phyloP scores from a whole-genome alignment of 2,329 filamentous ascomycete genomes.

The Penicillium occitanis region DNA sequence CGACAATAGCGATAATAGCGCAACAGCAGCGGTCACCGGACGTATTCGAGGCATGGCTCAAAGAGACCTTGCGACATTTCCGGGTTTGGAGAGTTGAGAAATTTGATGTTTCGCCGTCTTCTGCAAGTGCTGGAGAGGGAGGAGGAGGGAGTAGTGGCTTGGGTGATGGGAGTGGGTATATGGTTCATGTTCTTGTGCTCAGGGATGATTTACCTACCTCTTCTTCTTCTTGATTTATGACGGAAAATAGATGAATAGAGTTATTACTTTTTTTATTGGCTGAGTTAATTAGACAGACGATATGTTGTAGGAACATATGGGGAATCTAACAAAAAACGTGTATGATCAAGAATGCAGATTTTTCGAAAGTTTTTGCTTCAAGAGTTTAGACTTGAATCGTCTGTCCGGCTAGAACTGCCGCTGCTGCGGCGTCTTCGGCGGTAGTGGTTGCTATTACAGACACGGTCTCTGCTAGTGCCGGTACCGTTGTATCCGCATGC shows the following conservation, averaged over 20 bases:
- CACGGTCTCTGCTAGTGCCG: background rate
- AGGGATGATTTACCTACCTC: constrained; percentile 27
- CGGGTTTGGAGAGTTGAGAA: constrained; percentile 70
- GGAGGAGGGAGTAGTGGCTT: constrained; percentile 46
- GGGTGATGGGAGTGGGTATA: constrained; percentile 68
- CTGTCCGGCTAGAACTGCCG: constrained; percentile 10
- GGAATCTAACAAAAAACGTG: constrained; percentile 19
- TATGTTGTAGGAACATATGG: constrained; percentile 18
- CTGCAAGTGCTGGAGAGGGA: background rate
- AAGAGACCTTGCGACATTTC: constrained; percentile 66
- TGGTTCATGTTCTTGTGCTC: constrained; percentile 75
- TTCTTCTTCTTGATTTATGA: background rate
- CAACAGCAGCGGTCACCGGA: constrained; percentile 85
- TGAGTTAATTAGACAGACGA: background rate
- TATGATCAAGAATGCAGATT: background rate
- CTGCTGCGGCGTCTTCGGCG: constrained; percentile 16
- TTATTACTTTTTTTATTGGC: background rate
- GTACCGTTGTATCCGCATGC: constrained; percentile 21
- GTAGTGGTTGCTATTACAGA: background rate
- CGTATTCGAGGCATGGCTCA: constrained; percentile 81
- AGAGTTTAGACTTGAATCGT: constrained; percentile 19
- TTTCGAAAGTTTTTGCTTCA: background rate
- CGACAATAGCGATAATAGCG: constrained; percentile 76
- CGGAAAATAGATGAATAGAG: background rate
- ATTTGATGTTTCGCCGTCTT: background rate